Conservation (phyloP, 164 flowering plant species). For the Cinnamomum micranthum region DNA sequence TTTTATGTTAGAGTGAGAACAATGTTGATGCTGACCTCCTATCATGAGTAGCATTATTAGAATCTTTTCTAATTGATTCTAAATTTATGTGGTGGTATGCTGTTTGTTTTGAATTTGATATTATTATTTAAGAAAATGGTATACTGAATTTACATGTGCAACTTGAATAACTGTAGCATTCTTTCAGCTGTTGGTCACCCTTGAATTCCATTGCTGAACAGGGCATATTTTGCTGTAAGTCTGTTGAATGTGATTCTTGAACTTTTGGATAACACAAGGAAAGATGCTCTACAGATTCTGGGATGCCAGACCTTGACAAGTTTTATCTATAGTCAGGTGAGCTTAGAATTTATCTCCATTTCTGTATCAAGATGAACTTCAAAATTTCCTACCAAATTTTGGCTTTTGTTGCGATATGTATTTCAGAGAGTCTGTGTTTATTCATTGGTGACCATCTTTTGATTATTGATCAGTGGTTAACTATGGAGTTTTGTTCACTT, state of each 20-base stretch:
- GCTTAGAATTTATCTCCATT: neutral
- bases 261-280: slow-evolving; percentile 63
- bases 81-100: neutral
- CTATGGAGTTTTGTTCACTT: too few species aligned
- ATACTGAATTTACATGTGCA: neutral
- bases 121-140: neutral
- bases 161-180: neutral
- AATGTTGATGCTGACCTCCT: neutral
- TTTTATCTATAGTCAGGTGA: slow-evolving; percentile 86
- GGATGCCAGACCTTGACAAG: slow-evolving; percentile 81
- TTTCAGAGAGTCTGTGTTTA: neutral
- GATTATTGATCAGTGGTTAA: neutral
- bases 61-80: neutral
- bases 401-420: neutral
- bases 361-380: neutral
- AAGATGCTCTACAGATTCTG: slow-evolving; percentile 47
- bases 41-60: neutral
- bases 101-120: neutral
- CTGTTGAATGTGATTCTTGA: slow-evolving; percentile 60
- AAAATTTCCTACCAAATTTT: neutral
- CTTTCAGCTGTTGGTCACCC: neutral
- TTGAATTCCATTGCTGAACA: slow-evolving; percentile 12
- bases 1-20: neutral
- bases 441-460: neutral
- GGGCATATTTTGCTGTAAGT: slow-evolving; percentile 76